These are phyloP conservation scores for Fusarium sp. DNA, from an alignment of 2,329 filamentous ascomycete species.

Conservation along the genomic window DNA sequence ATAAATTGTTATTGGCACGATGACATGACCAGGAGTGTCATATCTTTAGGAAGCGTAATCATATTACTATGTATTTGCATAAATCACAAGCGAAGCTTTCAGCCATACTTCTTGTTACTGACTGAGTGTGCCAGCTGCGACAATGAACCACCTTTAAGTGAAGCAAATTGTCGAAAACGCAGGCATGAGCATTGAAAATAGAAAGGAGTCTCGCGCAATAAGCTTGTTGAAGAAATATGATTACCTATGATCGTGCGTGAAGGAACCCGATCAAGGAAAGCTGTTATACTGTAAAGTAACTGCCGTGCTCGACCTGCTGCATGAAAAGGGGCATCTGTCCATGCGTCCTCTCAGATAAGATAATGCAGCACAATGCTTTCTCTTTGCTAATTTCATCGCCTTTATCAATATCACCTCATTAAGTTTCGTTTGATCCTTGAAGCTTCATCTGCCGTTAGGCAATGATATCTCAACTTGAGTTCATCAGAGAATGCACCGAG, in stretches of 20 bases:
- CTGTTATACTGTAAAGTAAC: background rate
- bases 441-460: background rate
- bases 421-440: background rate
- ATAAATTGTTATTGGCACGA: background rate
- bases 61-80: background rate
- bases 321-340: slow-evolving; percentile 4
- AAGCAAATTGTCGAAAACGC: background rate
- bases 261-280: background rate
- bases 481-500: background rate
- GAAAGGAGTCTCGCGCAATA: background rate
- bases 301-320: background rate
- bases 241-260: background rate
- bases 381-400: slow-evolving; percentile 15
- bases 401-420: slow-evolving; percentile 5
- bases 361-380: background rate
- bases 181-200: background rate
- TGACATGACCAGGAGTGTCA: background rate
- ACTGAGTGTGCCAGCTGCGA: background rate
- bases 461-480: slow-evolving; percentile 4
- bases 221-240: background rate
- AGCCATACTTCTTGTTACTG: background rate
- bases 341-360: slow-evolving; percentile 9
- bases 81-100: background rate
- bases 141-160: background rate
- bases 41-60: background rate